These are phyloP conservation scores for Trichoderma gracile DNA, from an alignment of 2,329 filamentous ascomycete species.

Conservation along the genomic window DNA sequence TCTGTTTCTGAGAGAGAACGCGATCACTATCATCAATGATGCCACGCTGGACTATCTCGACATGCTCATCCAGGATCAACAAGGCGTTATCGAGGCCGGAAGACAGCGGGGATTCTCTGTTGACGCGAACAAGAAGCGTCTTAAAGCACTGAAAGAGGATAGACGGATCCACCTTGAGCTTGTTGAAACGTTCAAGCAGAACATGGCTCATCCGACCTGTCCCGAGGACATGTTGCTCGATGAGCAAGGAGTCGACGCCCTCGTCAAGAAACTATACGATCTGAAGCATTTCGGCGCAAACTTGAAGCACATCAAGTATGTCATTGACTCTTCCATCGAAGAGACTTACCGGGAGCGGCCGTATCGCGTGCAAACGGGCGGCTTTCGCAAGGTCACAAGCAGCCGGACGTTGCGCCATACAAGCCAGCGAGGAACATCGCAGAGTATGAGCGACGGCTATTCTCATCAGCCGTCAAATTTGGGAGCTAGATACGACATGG, in stretches of 20 bases:
- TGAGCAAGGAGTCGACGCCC: background rate
- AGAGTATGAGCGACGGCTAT: too few relatives aligned
- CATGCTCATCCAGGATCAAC: slow-evolving; percentile 14
- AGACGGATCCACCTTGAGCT: slow-evolving; percentile 26
- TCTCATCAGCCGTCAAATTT: too few relatives aligned
- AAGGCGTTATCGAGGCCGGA: background rate
- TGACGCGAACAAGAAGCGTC: slow-evolving; percentile 14
- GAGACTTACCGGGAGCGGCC: slow-evolving; percentile 16
- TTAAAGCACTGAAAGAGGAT: slow-evolving; percentile 20
- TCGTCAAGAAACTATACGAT: slow-evolving; percentile 14
- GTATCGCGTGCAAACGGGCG: background rate
- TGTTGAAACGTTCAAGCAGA: slow-evolving; percentile 25
- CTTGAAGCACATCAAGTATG: slow-evolving; percentile 17
- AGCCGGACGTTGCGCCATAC: background rate
- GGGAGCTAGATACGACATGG: too few relatives aligned
- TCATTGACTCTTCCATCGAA: background rate
- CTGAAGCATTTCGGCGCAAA: slow-evolving; percentile 10
- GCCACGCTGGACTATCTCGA: slow-evolving; percentile 21
- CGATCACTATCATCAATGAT: slow-evolving; percentile 11
- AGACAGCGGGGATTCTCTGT: background rate
- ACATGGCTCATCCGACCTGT: slow-evolving; percentile 8
- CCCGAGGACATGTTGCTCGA: slow-evolving; percentile 18
- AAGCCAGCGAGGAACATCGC: background rate
- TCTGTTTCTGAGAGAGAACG: background rate
- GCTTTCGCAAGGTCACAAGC: background rate